Percentiles rank a stretch among this genome's conserved stretches.
phyloP scores from a whole-genome alignment of 2,329 filamentous ascomycete genomes.

The Fusarium redolens region DNA sequence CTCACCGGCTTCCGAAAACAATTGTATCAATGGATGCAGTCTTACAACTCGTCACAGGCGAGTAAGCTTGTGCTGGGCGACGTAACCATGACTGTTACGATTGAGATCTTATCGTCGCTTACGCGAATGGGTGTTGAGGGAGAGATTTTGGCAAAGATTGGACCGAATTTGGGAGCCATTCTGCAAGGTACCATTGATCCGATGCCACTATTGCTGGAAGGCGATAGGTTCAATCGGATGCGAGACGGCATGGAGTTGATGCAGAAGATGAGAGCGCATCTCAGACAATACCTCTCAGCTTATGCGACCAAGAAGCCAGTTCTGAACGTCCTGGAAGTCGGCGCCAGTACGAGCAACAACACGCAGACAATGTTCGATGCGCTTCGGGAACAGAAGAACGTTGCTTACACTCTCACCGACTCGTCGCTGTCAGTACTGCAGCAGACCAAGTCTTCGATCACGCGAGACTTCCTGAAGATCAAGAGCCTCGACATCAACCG shows the following conservation, averaged over 20 bases:
- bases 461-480: background rate
- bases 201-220: background rate
- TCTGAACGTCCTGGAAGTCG: slow-evolving; percentile 7
- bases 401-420: slow-evolving; percentile 3
- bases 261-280: background rate
- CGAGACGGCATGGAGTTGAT: background rate
- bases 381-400: background rate
- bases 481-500: slow-evolving; percentile 11
- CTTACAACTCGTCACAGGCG: background rate
- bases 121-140: slow-evolving; percentile 6
- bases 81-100: slow-evolving; percentile 17
- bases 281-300: slow-evolving; percentile 1
- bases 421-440: background rate
- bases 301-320: slow-evolving; percentile 6
- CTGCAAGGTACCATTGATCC: background rate
- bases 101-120: slow-evolving; percentile 27
- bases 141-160: slow-evolving; percentile 15
- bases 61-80: slow-evolving; percentile 1
- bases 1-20: background rate
- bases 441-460: background rate
- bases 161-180: slow-evolving; percentile 11
- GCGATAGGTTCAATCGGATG: background rate
- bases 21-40: slow-evolving; percentile 10
- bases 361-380: background rate
- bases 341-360: background rate